Evolutionary conservation across 805 yeast genomes (phyloP), one percentile per base, ranked within the genome.

Genomic region (Yamadazyma philogaea): DNA sequence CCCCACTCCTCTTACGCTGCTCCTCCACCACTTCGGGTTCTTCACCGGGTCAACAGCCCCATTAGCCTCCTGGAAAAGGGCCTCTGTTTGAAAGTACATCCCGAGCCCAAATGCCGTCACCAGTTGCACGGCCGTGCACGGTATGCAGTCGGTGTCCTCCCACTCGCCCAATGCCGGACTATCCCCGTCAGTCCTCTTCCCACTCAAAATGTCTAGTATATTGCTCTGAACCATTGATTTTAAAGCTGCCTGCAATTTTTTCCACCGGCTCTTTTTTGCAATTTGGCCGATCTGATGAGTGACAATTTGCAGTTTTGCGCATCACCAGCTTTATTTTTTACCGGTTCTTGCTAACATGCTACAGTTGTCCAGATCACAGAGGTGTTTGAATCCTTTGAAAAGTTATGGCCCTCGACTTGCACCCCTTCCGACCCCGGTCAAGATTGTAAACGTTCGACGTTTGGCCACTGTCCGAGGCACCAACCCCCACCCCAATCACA

Each of bases 21-120:
- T 56, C 42, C 62, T 70, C 66, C 72, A 70, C 68, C 72, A 62
- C 12, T 58, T 20, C 1, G 75, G 75, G 43, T 70, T 58, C 47
- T 65, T 68, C 10, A 42, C 46, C 7, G 54, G 16, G 44, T 68
- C 68, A 7, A 68, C 53, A 24, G 51, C 52, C 10, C 69, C 69
- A 6, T 54, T 47, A n/a, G 56, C 48, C 26, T 47, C 70, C 31
- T 52, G 55, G 51, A 69, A 68, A 7, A 64, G 59, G 28, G 47
- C 35, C 19, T 51, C 46, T 14, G 61, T 53, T 20, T 51, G 51
- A 32, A 70, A 50, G 40, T 66, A 70, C 0, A 51, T 45, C 0
- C 74, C 75, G 18, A 70, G 66, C 0, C 51, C 64, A 16, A 66
- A 34, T 12, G 63, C 58, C 27, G 61, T 56, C 14, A 59, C 40